Base-by-base conservation (phyloP, 1,139 yeast genomes). In the Nakaseomyces bracarensis region DNA sequence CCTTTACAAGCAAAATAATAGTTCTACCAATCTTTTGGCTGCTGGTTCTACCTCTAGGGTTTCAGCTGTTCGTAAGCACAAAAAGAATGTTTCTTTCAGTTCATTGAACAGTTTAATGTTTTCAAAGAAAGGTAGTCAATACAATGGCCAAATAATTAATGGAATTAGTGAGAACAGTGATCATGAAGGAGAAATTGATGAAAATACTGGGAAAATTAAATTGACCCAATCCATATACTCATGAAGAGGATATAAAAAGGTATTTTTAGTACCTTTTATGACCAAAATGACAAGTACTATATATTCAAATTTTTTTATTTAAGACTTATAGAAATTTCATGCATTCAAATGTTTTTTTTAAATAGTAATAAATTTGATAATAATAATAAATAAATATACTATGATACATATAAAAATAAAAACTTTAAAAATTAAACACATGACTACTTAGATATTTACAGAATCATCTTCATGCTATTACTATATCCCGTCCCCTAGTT, bases 401-500 rank as follows among this genome's bases (percentile, higher is more conserved):
- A n/a, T n/a, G n/a, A n/a, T n/a, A n/a, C n/a, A n/a, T n/a, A n/a
- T n/a, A n/a, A n/a, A n/a, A n/a, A n/a, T n/a, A n/a, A n/a, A n/a
- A 7, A 22, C 10, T 22, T 22, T 22, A 7, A 22, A 22, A 10
- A 22, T 22, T 22, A 22, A 10, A n/a, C n/a, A n/a, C n/a, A n/a
- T n/a, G n/a, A n/a, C n/a, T n/a, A n/a, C n/a, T n/a, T n/a, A n/a
- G n/a, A n/a, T n/a, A n/a, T n/a, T n/a, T n/a, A n/a, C n/a, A n/a
- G n/a, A n/a, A n/a, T n/a, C n/a, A n/a, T n/a, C n/a, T n/a, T n/a
- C n/a, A n/a, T n/a, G n/a, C n/a, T n/a, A n/a, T 18, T 18, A 15
- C 7, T 18, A 36, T 9, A 55, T 46, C 26, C 41, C 42, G 18
- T 49, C 47, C 9, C 85, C 87, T n/a, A 80, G 63, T 37, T 56